Base-by-base conservation (phyloP, 768 basidiomycete species). In the Trametopsis cervina region DNA sequence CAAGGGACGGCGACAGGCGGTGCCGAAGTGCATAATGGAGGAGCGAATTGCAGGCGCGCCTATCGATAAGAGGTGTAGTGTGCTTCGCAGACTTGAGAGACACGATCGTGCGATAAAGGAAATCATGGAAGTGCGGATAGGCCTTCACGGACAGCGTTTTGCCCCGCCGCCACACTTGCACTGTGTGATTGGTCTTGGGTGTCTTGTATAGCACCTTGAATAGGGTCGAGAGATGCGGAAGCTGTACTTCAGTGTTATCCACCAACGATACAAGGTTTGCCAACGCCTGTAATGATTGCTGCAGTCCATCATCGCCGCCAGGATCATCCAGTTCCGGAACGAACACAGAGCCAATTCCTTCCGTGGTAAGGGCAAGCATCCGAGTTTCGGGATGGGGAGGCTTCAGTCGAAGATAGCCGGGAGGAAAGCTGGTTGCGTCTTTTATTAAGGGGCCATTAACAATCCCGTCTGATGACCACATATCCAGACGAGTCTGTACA, bases 1-100 rank as follows among this genome's bases (percentile, higher is more conserved):
- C 83, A 21, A 77, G 65, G 1, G 57, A 49, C 15, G 73, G 63
- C 4, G 81, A 81, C 35, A 70, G 64, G n/a, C 75, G 73, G 54
- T 84, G 73, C 6, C 76, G 75, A 27, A 90, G 69, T 3, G 80
- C 68, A 60, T 87, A 89, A 51, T 83, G 72, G 3, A 89, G 55
- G 22, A 90, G 73, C 0, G 77, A 57, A 59, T 86, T 84, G 62
- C 80, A 84, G 1, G 73, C 65, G 18, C 64, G 59, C 9, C 69
- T 49, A 36, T 69, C 65, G 5, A 79, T 57, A 0, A 62, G 60
- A 17, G 67, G 71, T 33, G 65, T 59, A 42, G 55, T 48, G 15
- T 40, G 27, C 2, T 22, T 24, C 11, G 37, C 38, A 36, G 57
- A 50, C 11, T 40, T 25, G 13, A 59, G 40, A 20, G 57, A 52